Base-by-base conservation (phyloP, 768 basidiomycete genomes). In the Hortiboletus flavorubellus region DNA sequence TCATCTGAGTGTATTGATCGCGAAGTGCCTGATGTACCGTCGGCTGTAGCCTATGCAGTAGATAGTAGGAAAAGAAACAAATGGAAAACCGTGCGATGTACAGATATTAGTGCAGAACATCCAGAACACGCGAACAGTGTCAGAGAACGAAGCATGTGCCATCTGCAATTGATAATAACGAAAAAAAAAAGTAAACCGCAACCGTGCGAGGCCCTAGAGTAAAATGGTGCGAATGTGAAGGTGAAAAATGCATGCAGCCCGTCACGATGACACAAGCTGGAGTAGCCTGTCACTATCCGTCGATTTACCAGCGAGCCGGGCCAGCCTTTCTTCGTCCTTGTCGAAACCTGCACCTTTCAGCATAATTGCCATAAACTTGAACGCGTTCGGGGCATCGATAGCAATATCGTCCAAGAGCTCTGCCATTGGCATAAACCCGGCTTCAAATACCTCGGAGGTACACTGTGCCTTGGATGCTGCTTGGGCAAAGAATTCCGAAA, bases 321-420 rank as follows among this genome's bases (percentile, higher is more conserved):
- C 69, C 46, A 78, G 77, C 49, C 78, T 76, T 57, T 82, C 84
- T 56, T 83, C 80, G 59, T 87, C 83, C 64, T 66, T 66, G 59
- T 76, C 73, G 48, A 94, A 72, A 29, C 77, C 78, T 16, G 87
- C 81, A 33, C 84, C 86, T 68, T 81, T 85, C 54, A 96, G 72
- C 75, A 96, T 83, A 55, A 82, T 75, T 12, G 85, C 90, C 68
- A 92, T 85, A 55, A 86, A 81, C 41, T 79, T 70, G 75, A 87
- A 87, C 0, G 93, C 96, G 65, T 86, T 87, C 9, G 96, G 95
- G 44, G 89, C 89, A 68, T 98, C 94, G 62, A 94, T 86, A 31
- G 87, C 86, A 54, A 94, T 81, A 66, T 98, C 94, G 64, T 93
- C 92, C 63, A 98, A 78, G 52, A 86, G 72, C 71, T 93, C 91